A percentile compares a stretch with the other conserved stretches of the same genome.
Conservation (phyloP, 1,284 basidiomycete genomes). For the Exobasidium cylindrosporum region DNA sequence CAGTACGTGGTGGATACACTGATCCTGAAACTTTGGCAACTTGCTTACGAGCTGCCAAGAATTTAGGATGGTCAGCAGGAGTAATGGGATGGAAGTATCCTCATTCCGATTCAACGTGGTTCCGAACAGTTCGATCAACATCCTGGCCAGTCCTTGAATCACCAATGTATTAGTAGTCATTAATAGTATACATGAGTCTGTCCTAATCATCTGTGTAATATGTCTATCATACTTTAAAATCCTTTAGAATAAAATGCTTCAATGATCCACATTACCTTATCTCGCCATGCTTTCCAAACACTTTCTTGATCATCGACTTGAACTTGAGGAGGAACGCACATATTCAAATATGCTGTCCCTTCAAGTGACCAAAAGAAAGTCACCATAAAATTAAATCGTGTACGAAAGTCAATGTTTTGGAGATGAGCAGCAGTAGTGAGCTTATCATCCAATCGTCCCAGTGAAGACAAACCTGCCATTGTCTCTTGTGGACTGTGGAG, state of each 20-base stretch:
- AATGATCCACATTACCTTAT: neutral
- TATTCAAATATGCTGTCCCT: neutral
- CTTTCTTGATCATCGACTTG: neutral
- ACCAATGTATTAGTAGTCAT: too few species aligned
- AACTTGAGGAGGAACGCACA: neutral
- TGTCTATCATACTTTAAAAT: too few species aligned
- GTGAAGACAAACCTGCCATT: neutral
- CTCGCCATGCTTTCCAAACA: neutral
- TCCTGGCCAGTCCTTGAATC: neutral
- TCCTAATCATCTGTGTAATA: too few species aligned
- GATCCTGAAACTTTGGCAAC: conserved; percentile 3
- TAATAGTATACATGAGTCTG: too few species aligned
- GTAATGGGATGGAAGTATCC: neutral
- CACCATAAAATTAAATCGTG: neutral
- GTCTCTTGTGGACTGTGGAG: neutral
- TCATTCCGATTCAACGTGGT: neutral
- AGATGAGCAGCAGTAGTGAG: neutral
- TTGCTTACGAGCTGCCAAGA: neutral
- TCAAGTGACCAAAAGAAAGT: neutral
- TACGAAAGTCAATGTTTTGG: neutral
- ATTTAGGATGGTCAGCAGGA: neutral
- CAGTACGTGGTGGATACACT: neutral
- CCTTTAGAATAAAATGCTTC: too few species aligned
- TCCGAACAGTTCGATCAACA: neutral
- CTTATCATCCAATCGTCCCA: neutral